Base-by-base conservation (phyloP, 192 early-diverging fungal genomes). In the Gigaspora rosea region DNA sequence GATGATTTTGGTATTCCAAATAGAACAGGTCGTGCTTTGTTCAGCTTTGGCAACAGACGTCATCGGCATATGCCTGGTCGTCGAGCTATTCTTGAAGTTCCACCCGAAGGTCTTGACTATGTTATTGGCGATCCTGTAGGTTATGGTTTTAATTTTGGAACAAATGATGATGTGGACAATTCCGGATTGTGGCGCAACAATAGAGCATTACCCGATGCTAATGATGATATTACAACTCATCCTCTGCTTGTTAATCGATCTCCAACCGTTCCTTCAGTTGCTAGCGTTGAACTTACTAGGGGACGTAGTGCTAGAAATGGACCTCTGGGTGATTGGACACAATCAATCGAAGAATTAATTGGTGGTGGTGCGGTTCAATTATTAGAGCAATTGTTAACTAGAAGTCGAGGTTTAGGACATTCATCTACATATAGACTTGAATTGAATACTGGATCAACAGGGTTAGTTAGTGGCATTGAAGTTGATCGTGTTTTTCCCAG, bases 271-370 rank as follows among this genome's bases (percentile, higher is more conserved):
- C 62, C 79, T 16, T 62, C 58, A 35, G 36, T n/a, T 35, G 2
- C 71, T 13, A 33, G 71, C 9, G 9, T 73, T 4, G 79, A 80
- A 27, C 57, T 35, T 12, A 69, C 73, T 35, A 72, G 81, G 57
- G 73, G 83, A 52, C 59, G 77, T 51, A 77, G 76, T 41, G 64
- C 77, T 22, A 81, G 86, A 54, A 78, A 68, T 36, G 56, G 80
- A 52, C 85, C 83, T 15, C 78, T 88, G 7, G 69, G 84, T 50
- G 87, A 91, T 50, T 85, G 82, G 81, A 67, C 75, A 56, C 86
- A 89, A 51, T 84, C 87, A 13, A 87, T 92, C 56, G 90, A 91
- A 72, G 88, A 91, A 35, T 78, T 92, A 41, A 81, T 92, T 27
- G 89, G 85, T 47, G 86, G 86, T 12, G 86, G 82, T 76, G 86